These are phyloP conservation scores for Metschnikowia lunata DNA, from an alignment of 805 yeast species.

Conservation along the genomic window DNA sequence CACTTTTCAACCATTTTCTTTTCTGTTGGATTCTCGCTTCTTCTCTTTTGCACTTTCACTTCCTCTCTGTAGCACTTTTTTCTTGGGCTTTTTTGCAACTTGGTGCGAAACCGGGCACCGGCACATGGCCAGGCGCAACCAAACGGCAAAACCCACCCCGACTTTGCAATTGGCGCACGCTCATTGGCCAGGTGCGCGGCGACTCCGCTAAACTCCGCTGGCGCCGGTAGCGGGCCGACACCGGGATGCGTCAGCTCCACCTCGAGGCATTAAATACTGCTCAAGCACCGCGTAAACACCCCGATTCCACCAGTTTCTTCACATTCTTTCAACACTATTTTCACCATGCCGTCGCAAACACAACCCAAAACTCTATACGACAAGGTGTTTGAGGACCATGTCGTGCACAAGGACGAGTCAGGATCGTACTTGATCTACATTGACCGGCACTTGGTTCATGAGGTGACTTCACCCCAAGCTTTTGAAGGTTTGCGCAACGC, in stretches of 20 bases:
- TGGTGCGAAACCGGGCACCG: too few species aligned
- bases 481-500: slow-evolving; percentile 92
- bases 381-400: slow-evolving; percentile 91
- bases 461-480: slow-evolving; percentile 98
- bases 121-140: too few species aligned
- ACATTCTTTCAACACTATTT: background rate
- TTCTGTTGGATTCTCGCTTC: too few species aligned
- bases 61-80: too few species aligned
- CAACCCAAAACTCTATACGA: slow-evolving; percentile 70
- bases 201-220: too few species aligned
- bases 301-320: background rate
- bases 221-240: slow-evolving; percentile 18
- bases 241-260: slow-evolving; percentile 15
- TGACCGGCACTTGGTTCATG: slow-evolving; percentile 96
- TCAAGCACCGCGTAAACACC: too few species aligned
- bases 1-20: too few species aligned
- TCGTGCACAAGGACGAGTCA: slow-evolving; percentile 84
- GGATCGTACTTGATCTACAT: slow-evolving; percentile 86
- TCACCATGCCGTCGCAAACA: slow-evolving; percentile 10
- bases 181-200: slow-evolving; percentile 16
- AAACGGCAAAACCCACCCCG: too few species aligned
- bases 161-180: background rate
- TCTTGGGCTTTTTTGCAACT: too few species aligned
- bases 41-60: too few species aligned
- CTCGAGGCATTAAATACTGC: too few species aligned